phyloP scores from a whole-genome alignment of 1,284 basidiomycete genomes.

The Phylloporus sp. region DNA sequence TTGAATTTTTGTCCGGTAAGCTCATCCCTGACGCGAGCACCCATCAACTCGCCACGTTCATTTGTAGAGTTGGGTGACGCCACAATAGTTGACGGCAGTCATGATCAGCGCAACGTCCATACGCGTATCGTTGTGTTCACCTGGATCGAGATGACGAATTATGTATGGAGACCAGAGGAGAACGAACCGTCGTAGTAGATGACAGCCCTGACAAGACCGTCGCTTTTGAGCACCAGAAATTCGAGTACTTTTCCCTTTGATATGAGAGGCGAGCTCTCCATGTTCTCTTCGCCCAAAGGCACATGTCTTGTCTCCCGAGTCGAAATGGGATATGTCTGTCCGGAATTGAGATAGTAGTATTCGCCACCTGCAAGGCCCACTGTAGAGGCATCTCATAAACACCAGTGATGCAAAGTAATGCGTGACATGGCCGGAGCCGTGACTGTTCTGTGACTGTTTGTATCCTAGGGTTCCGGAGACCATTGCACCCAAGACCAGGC shows the following conservation, averaged over 20 bases:
- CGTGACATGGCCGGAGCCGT: no score
- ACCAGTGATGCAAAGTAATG: constrained; percentile 34
- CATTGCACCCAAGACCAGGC: no score
- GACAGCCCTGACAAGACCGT: constrained; percentile 93
- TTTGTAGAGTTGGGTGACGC: constrained; percentile 87
- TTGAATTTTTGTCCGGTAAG: constrained; percentile 87
- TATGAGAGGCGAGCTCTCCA: constrained; percentile 96
- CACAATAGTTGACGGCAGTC: constrained; percentile 95
- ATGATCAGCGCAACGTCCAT: constrained; percentile 97
- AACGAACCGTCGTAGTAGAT: constrained; percentile 93
- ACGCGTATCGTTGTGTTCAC: constrained; percentile 97
- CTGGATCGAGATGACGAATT: constrained; percentile 46
- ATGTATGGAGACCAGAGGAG: neutral
- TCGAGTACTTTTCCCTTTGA: constrained; percentile 92
- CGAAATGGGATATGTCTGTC: constrained; percentile 68
- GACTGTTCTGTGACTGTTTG: no score
- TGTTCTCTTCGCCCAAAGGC: constrained; percentile 96
- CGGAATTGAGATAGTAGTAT: constrained; percentile 76
- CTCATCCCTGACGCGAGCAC: constrained; percentile 83
- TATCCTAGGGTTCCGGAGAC: no score
- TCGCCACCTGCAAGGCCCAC: constrained; percentile 62
- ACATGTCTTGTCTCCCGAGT: constrained; percentile 75
- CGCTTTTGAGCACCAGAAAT: constrained; percentile 95
- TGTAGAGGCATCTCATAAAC: constrained; percentile 61
- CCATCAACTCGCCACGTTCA: constrained; percentile 68